Conservation (phyloP, 345 rosid genomes). For the Eucalyptus tenuipes region DNA sequence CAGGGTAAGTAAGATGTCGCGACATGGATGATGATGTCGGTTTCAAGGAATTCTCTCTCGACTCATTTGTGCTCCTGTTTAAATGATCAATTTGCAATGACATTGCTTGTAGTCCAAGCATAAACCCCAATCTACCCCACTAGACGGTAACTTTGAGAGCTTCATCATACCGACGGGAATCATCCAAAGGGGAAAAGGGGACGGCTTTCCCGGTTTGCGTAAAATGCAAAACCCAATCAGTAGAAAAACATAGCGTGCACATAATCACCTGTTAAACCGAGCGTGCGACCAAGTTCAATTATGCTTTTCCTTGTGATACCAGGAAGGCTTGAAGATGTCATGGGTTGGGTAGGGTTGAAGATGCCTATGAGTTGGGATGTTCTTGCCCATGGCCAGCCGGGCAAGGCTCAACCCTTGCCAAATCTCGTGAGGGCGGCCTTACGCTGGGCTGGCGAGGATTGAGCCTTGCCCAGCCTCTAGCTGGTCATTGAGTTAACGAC, state of each 20-base stretch:
- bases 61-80: background rate
- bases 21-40: background rate
- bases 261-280: background rate
- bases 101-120: background rate
- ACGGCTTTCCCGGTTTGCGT: background rate
- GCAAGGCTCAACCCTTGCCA: no score
- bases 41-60: background rate
- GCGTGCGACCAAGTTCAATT: conserved; percentile 9
- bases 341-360: no score
- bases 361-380: no score
- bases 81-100: background rate
- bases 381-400: fast-evolving
- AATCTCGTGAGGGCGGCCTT: background rate
- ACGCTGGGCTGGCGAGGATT: background rate
- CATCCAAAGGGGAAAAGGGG: background rate
- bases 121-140: background rate
- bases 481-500: fast-evolving
- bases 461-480: background rate
- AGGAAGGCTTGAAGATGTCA: background rate
- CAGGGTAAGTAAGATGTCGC: background rate
- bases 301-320: conserved; percentile 37
- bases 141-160: background rate
- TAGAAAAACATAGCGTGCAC: background rate
- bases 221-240: background rate
- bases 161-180: background rate